Evolutionary conservation across 2,329 filamentous ascomycete genomes (phyloP), one percentile per base, ranked within the genome.

Genomic region (Curvularia eragrostidis): DNA sequence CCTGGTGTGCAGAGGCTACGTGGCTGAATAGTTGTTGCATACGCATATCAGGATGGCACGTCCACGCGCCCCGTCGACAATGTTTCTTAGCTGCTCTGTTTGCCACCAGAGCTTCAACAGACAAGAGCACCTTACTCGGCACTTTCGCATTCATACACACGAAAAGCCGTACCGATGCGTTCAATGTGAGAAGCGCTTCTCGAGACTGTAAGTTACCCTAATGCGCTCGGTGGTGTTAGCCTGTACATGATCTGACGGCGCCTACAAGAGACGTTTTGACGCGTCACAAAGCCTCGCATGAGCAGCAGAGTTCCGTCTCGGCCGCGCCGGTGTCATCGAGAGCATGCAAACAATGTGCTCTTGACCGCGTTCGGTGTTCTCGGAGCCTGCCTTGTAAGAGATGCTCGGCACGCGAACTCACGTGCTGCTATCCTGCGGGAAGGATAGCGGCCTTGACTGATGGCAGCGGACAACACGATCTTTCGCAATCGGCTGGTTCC

Each of bases 101-200:
- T 64, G 59, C 36, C 32, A 53, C 47, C 53, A 47, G 18, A 39
- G 21, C 19, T 62, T 64, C 42, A 38, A 48, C 28, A 49, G 58
- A 47, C 51, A 58, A 36, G 62, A 64, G 36, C 59, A 62, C 19
- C 59, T 62, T 15, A 54, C 34, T 5, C 56, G 62, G 10, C 59
- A 64, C 13, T 24, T 62, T 53, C 48, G 59, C 32, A 62, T 46
- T n/a, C 59, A 64, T 50, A 64, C 56, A 2, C 54, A 49, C 10
- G 59, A 62, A 48, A 59, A 52, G 26, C 62, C 59, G 7, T 64
- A 56, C 46, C 46, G 39, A 30, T 64, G 62, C 42, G 44, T 51
- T 19, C 36, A 50, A 15, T 64, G 62, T 41, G 36, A 36, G 15
- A 64, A 64, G 43, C 44, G 34, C 7, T 64, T 62, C 28, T 55